A percentile compares a stretch with the other conserved stretches of the same genome.
Evolutionary conservation across 2,329 filamentous ascomycete genomes (phyloP).

Genomic region (Furcasterigmium sp.): DNA sequence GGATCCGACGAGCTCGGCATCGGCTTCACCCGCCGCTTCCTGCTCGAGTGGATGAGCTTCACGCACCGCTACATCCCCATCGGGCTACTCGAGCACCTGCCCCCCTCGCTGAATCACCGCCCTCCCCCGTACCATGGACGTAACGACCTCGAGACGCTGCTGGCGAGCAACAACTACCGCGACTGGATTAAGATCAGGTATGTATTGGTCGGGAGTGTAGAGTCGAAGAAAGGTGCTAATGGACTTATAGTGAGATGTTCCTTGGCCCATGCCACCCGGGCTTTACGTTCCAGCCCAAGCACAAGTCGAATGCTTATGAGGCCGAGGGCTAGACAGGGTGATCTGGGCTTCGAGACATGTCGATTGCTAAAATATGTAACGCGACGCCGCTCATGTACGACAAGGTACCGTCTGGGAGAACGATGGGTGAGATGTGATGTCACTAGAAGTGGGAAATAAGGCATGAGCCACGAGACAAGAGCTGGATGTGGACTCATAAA

Average conservation of each 20-base stretch:
- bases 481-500: too few relatives aligned
- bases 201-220: constrained; percentile 23
- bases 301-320: constrained; percentile 91
- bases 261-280: constrained; percentile 82
- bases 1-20: constrained; percentile 92
- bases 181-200: constrained; percentile 99
- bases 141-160: constrained; percentile 88
- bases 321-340: constrained; percentile 72
- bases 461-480: too few relatives aligned
- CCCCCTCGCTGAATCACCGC: constrained; percentile 82
- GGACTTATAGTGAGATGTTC: constrained; percentile 82
- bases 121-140: constrained; percentile 79
- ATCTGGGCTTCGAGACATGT: too few relatives aligned
- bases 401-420: too few relatives aligned
- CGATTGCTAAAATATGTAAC: too few relatives aligned
- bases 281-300: constrained; percentile 95
- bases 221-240: constrained; percentile 7
- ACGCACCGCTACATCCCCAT: constrained; percentile 86
- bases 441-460: too few relatives aligned
- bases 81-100: constrained; percentile 81
- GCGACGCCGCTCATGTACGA: too few relatives aligned
- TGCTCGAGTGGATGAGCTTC: constrained; percentile 96
- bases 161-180: constrained; percentile 85
- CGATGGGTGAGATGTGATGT: too few relatives aligned
- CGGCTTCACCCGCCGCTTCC: constrained; percentile 82